Conservation (phyloP, 1,284 basidiomycete species). For the Cystobasidium slooffiae region DNA sequence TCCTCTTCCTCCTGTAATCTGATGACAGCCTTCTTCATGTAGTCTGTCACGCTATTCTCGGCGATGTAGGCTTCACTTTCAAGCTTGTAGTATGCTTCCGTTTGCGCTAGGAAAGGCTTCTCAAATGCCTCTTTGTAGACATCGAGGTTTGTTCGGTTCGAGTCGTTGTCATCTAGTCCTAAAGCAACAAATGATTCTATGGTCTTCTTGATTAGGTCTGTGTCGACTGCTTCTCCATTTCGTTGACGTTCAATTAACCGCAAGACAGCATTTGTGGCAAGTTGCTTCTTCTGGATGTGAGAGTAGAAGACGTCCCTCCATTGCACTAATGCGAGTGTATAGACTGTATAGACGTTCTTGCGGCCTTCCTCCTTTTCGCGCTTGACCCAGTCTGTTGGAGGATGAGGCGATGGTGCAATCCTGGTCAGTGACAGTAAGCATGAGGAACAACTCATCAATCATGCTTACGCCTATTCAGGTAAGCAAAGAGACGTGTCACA, state of each 20-base stretch:
- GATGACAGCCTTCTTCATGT: constrained; percentile 93
- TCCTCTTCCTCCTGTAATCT: constrained; percentile 93
- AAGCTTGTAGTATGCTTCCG: constrained; percentile 86
- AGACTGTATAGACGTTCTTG: constrained; percentile 92
- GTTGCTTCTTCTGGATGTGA: constrained; percentile 75
- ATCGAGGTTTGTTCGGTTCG: constrained; percentile 89
- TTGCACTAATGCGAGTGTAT: constrained; percentile 95
- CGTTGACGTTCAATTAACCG: constrained; percentile 89
- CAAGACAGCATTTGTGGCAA: constrained; percentile 85
- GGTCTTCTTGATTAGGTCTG: constrained; percentile 90
- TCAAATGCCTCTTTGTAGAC: constrained; percentile 94
- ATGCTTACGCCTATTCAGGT: constrained; percentile 77
- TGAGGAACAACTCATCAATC: not conserved
- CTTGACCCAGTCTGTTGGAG: constrained; percentile 81
- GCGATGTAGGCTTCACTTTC: constrained; percentile 90
- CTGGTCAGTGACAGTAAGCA: not conserved
- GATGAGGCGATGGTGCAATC: not conserved
- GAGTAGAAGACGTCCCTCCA: constrained; percentile 94
- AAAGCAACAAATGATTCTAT: constrained; percentile 96
- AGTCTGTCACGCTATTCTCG: constrained; percentile 90
- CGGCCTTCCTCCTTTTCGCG: constrained; percentile 96
- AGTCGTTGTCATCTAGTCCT: constrained; percentile 87
- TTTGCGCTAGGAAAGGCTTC: constrained; percentile 81
- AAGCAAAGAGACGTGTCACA: constrained; percentile 92
- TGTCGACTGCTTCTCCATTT: constrained; percentile 92